phyloP scores from a whole-genome alignment of 352 stramenopile species.

The Phytophthora constricta region DNA sequence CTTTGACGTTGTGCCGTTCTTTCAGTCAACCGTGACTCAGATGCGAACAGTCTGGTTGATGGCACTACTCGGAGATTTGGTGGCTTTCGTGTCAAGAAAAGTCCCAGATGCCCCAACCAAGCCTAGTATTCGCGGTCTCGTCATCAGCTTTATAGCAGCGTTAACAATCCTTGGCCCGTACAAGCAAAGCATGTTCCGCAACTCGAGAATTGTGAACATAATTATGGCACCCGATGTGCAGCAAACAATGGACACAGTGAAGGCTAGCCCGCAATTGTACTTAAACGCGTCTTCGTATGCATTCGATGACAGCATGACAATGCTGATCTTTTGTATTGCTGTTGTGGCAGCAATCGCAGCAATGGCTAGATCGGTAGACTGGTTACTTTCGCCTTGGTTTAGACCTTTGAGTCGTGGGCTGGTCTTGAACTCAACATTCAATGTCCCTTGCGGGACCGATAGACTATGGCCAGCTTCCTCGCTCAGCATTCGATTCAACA shows the following conservation, averaged over 20 bases:
- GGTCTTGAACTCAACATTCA: slow-evolving; percentile 12
- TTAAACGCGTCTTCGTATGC: slow-evolving; percentile 32
- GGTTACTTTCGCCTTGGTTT: slow-evolving; percentile 11
- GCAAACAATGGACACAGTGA: slow-evolving; percentile 22
- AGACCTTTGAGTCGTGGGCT: slow-evolving; percentile 10
- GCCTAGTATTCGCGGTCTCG: slow-evolving; percentile 37
- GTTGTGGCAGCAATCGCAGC: slow-evolving; percentile 5
- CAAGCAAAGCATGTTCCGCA: slow-evolving; percentile 21
- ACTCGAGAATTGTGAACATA: slow-evolving; percentile 7
- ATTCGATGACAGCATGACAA: slow-evolving; percentile 20
- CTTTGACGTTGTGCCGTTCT: slow-evolving; percentile 40
- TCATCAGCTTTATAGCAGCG: slow-evolving; percentile 44
- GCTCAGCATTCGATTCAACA: slow-evolving; percentile 29
- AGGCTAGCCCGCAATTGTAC: slow-evolving; percentile 13
- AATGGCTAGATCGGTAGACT: slow-evolving; percentile 9
- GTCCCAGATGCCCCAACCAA: slow-evolving; percentile 10
- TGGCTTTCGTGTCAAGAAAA: slow-evolving; percentile 27
- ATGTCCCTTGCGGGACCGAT: slow-evolving; percentile 23
- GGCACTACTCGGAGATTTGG: slow-evolving; percentile 37
- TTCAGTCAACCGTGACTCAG: slow-evolving; percentile 40
- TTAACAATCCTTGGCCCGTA: slow-evolving; percentile 49
- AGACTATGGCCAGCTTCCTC: slow-evolving; percentile 29
- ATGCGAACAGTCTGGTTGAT: slow-evolving; percentile 59
- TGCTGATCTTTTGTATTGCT: slow-evolving; percentile 17
- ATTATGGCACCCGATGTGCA: slow-evolving; percentile 18